Percentiles rank a stretch among this genome's conserved stretches.
phyloP scores from a whole-genome alignment of 2,329 filamentous ascomycete genomes.

The Trichoderma citrinoviride region DNA sequence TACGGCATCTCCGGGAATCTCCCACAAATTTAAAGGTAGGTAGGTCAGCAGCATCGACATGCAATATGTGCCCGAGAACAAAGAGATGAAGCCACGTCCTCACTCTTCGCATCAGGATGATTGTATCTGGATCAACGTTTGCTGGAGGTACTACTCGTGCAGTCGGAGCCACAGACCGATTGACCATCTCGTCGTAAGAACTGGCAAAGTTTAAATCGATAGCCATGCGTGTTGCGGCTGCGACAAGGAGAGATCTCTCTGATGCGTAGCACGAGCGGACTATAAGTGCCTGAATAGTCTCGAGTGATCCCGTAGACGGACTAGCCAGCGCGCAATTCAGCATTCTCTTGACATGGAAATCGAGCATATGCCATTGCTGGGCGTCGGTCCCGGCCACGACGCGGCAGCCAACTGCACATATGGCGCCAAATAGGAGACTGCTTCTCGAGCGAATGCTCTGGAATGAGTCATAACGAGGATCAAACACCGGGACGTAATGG shows the following conservation, averaged over 20 bases:
- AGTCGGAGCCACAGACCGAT: slow-evolving; percentile 20
- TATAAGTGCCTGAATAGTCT: slow-evolving; percentile 51
- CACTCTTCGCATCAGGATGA: slow-evolving; percentile 40
- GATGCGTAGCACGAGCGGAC: slow-evolving; percentile 52
- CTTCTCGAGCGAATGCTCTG: slow-evolving; percentile 46
- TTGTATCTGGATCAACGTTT: slow-evolving; percentile 27
- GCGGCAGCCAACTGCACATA: slow-evolving; percentile 52
- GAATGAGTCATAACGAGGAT: slow-evolving; percentile 42
- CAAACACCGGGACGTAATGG: slow-evolving; percentile 31
- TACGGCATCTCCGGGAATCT: slow-evolving; percentile 45
- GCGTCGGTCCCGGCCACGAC: slow-evolving; percentile 41
- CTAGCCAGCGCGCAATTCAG: slow-evolving; percentile 40
- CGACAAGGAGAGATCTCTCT: slow-evolving; percentile 49
- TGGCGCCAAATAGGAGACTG: slow-evolving; percentile 49
- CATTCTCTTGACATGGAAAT: slow-evolving; percentile 43
- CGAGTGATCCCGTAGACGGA: slow-evolving; percentile 37
- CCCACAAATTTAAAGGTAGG: slow-evolving; percentile 37
- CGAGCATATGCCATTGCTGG: slow-evolving; percentile 41
- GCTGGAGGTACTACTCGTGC: not conserved
- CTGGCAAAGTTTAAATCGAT: slow-evolving; percentile 46
- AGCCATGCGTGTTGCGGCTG: slow-evolving; percentile 50
- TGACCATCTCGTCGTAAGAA: slow-evolving; percentile 41
- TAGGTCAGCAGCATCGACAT: slow-evolving; percentile 38
- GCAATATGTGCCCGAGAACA: slow-evolving; percentile 50
- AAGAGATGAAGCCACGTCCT: slow-evolving; percentile 53